Percentiles rank a stretch among this genome's conserved stretches.
Conservation (phyloP, 106 monocot species). For the Alisma plantagoaquatica region DNA sequence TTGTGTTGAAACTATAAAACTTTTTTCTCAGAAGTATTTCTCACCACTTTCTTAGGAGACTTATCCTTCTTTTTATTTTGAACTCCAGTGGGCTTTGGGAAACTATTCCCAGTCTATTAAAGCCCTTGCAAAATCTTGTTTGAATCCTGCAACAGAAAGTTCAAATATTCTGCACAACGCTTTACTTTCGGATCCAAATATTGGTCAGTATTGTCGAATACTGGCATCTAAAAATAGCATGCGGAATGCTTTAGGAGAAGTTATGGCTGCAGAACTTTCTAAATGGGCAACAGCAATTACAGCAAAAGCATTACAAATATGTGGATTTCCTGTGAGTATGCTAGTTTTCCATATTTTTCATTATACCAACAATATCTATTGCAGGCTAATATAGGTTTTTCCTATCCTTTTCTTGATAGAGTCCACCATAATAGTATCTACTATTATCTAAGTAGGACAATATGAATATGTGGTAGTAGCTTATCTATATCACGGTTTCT, state of each 20-base stretch:
- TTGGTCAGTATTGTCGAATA: conserved; percentile 60
- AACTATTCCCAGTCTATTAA: conserved; percentile 50
- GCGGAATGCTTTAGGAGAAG: conserved; percentile 60
- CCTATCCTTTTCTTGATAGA: no score
- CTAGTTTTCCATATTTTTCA: no score
- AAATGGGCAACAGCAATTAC: conserved; percentile 48
- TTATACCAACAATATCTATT: no score
- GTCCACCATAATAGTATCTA: no score
- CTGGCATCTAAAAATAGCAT: conserved; percentile 63
- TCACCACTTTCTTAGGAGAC: background rate
- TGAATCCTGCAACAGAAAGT: conserved; percentile 7
- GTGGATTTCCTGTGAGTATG: conserved; percentile 83
- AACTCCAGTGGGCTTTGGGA: conserved; percentile 67
- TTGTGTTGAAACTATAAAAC: no score
- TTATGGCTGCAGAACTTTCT: conserved; percentile 25
- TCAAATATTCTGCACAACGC: conserved; percentile 7
- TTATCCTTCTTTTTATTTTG: background rate
- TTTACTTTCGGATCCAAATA: conserved; percentile 48
- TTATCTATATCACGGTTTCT: no score
- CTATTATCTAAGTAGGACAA: no score
- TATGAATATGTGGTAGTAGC: no score
- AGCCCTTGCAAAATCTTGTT: conserved; percentile 22
- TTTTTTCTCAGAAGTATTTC: no score
- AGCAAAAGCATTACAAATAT: conserved; percentile 57
- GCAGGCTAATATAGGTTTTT: no score